phyloP scores from a whole-genome alignment of 306 rosid genomes.

The Nissolia schottii region DNA sequence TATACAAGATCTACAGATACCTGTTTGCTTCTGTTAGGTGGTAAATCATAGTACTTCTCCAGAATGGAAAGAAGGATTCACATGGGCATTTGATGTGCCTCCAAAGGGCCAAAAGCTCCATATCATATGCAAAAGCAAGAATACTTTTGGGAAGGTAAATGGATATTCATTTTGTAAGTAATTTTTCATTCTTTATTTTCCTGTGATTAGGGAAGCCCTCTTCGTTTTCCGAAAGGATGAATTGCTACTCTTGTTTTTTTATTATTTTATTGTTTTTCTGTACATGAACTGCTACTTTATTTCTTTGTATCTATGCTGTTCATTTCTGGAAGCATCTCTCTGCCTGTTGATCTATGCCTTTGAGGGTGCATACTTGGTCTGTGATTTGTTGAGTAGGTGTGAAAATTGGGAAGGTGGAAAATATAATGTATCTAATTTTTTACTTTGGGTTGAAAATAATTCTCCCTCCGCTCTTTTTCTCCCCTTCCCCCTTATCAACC shows the following conservation, averaged over 20 bases:
- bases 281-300: not conserved
- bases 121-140: constrained; percentile 95
- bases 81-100: constrained; percentile 95
- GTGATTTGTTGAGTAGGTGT: not conserved
- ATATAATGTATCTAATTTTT: not conserved
- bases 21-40: constrained; percentile 47
- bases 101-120: constrained; percentile 97
- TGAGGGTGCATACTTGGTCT: not conserved
- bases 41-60: constrained; percentile 85
- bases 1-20: constrained; percentile 21
- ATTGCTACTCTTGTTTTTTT: constrained; percentile 8
- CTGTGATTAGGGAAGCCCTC: not conserved
- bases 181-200: not conserved
- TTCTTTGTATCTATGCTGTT: not conserved
- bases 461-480: not conserved
- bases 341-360: not conserved
- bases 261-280: too few species aligned
- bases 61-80: constrained; percentile 99
- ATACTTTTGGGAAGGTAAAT: constrained; percentile 94
- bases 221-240: constrained; percentile 18
- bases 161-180: not conserved
- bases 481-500: not conserved
- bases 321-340: not conserved
- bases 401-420: not conserved
- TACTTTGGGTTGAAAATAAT: not conserved